phyloP scores from a whole-genome alignment of 768 basidiomycete genomes.

The Phylloporus rhodoxanthus region DNA sequence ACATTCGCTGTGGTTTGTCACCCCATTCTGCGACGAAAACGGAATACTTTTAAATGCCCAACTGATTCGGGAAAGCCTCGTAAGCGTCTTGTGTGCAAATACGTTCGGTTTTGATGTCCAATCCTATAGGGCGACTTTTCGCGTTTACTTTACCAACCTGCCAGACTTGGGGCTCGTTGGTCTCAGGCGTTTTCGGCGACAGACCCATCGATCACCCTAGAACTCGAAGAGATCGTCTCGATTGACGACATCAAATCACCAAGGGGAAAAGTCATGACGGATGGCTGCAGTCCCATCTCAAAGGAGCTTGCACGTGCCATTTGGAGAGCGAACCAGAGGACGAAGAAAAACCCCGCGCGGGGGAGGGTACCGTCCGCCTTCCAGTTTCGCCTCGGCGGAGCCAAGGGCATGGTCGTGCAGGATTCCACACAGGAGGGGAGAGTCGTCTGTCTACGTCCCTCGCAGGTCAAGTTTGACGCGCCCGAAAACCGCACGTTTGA shows the following conservation, averaged over 20 bases:
- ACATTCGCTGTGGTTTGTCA: slow-evolving; percentile 46
- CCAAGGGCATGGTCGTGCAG: slow-evolving; percentile 43
- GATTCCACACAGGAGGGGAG: slow-evolving; percentile 35
- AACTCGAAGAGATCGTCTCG: slow-evolving; percentile 29
- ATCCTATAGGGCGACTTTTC: slow-evolving; percentile 37
- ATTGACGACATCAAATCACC: slow-evolving; percentile 30
- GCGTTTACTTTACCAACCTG: slow-evolving; percentile 34
- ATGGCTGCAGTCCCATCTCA: slow-evolving; percentile 48
- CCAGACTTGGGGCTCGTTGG: slow-evolving; percentile 48
- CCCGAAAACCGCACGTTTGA: slow-evolving; percentile 36
- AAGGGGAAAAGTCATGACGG: slow-evolving; percentile 38
- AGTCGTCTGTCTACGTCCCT: slow-evolving; percentile 37
- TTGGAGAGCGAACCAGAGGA: slow-evolving; percentile 32
- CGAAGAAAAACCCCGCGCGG: slow-evolving; percentile 19
- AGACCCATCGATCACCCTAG: slow-evolving; percentile 39
- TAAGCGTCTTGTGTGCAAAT: slow-evolving; percentile 11
- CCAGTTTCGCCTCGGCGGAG: slow-evolving; percentile 43
- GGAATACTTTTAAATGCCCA: slow-evolving; percentile 21
- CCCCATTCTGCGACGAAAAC: slow-evolving; percentile 33
- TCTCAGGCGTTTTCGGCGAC: slow-evolving; percentile 51
- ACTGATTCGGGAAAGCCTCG: slow-evolving; percentile 32
- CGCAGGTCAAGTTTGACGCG: slow-evolving; percentile 46
- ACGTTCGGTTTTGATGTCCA: background rate
- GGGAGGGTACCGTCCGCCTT: slow-evolving; percentile 33
- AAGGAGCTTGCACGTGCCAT: slow-evolving; percentile 31